Conservation (phyloP, 768 basidiomycete genomes). For the Mycena vitilis region DNA sequence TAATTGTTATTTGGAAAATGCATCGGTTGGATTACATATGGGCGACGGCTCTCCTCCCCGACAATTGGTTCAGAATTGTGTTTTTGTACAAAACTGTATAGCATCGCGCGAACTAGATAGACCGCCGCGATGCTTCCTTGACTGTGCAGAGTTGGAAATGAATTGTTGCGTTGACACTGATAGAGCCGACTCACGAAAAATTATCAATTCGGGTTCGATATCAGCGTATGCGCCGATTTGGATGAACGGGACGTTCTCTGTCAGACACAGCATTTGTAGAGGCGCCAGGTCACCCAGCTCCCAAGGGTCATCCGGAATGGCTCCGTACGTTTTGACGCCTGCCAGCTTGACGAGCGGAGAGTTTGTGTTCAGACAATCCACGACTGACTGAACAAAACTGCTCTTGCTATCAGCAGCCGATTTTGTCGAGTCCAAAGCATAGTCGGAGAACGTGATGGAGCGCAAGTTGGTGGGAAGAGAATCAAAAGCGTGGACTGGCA, state of each 20-base stretch:
- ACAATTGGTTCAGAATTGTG: not conserved
- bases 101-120: not conserved
- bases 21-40: no score
- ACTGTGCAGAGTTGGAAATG: not conserved
- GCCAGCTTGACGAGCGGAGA: not conserved
- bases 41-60: not conserved
- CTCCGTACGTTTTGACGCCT: slow-evolving; percentile 28
- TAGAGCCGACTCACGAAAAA: slow-evolving; percentile 22
- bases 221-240: slow-evolving; percentile 26
- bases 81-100: not conserved
- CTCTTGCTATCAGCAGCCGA: slow-evolving; percentile 24
- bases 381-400: slow-evolving; percentile 18
- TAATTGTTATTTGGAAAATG: no score
- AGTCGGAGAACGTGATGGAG: slow-evolving; percentile 30
- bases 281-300: slow-evolving; percentile 27
- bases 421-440: slow-evolving; percentile 17
- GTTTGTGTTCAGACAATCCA: slow-evolving; percentile 5
- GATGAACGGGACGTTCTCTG: slow-evolving; percentile 17
- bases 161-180: not conserved
- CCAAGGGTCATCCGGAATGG: slow-evolving; percentile 24
- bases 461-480: slow-evolving; percentile 22
- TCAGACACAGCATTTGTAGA: slow-evolving; percentile 6
- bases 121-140: not conserved
- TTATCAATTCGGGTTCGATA: slow-evolving; percentile 27
- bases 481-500: slow-evolving; percentile 18